These are phyloP conservation scores for Phytophthora melonis DNA, from an alignment of 352 stramenopile species.

Conservation along the genomic window DNA sequence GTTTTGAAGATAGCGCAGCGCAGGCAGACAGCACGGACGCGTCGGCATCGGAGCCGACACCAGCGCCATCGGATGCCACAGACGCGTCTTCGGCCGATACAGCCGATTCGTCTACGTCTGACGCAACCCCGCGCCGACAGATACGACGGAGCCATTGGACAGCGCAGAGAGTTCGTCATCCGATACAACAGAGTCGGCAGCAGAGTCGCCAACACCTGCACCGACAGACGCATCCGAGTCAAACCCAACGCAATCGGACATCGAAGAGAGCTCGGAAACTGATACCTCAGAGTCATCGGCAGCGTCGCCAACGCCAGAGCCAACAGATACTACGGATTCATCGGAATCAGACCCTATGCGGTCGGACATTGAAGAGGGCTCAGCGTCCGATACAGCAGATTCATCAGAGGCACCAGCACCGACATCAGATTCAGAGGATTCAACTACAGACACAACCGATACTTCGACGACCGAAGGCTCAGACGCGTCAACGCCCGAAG, in stretches of 20 bases:
- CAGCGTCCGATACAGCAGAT: neutral
- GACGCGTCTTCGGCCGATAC: neutral
- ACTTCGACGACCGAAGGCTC: neutral
- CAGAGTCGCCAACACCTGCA: neutral
- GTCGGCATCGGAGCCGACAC: conserved; percentile 7
- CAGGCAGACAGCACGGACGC: conserved; percentile 1
- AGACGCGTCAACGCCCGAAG: conserved; percentile 19
- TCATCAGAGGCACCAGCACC: conserved; percentile 5
- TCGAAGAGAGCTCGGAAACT: neutral
- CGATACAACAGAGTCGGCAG: neutral
- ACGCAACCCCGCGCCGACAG: conserved; percentile 4
- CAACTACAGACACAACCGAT: neutral
- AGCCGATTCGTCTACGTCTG: conserved; percentile 5
- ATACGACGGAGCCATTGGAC: neutral
- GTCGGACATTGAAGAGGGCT: neutral
- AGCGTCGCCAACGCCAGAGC: neutral
- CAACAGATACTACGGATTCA: neutral
- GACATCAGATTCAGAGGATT: neutral
- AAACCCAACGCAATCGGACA: neutral
- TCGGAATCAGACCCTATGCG: neutral
- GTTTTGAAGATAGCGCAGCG: neutral
- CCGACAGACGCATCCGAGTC: neutral
- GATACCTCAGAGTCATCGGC: neutral
- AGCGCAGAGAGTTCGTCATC: too few relatives aligned
- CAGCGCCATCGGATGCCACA: conserved; percentile 3